These are phyloP conservation scores for Clavariopsis aquatica DNA, from an alignment of 495 filamentous ascomycete species.

Conservation along the genomic window DNA sequence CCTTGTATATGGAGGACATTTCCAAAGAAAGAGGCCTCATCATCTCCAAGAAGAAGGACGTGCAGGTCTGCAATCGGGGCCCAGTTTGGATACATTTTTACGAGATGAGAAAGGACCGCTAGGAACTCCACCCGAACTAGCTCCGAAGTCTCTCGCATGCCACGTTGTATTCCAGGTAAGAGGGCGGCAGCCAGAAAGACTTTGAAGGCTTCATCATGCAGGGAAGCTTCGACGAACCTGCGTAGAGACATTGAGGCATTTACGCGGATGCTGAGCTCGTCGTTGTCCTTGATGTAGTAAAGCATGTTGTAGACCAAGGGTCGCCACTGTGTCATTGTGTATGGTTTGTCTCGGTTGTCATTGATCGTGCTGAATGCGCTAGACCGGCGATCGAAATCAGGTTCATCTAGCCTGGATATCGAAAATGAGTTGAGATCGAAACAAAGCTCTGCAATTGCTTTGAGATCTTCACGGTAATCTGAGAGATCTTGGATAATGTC, in stretches of 20 bases:
- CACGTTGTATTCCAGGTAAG: conserved; percentile 72
- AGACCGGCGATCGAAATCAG: conserved; percentile 81
- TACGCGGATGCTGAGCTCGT: conserved; percentile 82
- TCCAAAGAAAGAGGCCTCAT: conserved; percentile 90
- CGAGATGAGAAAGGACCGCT: conserved; percentile 71
- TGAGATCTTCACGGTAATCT: conserved; percentile 58
- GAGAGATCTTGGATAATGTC: conserved; percentile 71
- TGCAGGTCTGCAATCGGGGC: conserved; percentile 71
- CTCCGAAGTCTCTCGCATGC: conserved; percentile 75
- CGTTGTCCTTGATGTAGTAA: conserved; percentile 80
- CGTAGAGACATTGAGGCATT: conserved; percentile 80
- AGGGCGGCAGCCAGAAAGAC: conserved; percentile 63
- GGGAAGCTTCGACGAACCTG: conserved; percentile 69
- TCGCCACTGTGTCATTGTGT: conserved; percentile 79
- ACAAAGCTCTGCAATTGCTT: conserved; percentile 70
- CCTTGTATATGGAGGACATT: conserved; percentile 91
- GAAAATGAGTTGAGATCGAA: conserved; percentile 77
- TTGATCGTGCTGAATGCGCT: conserved; percentile 75
- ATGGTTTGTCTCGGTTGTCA: conserved; percentile 51
- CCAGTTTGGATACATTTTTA: conserved; percentile 69
- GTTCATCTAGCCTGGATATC: conserved; percentile 67
- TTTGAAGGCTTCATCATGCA: conserved; percentile 47
- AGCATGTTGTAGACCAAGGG: conserved; percentile 90
- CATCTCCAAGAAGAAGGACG: conserved; percentile 72
- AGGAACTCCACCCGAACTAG: conserved; percentile 80